Base-by-base conservation (phyloP, 352 stramenopile species). In the Pythium pyrilobum region DNA sequence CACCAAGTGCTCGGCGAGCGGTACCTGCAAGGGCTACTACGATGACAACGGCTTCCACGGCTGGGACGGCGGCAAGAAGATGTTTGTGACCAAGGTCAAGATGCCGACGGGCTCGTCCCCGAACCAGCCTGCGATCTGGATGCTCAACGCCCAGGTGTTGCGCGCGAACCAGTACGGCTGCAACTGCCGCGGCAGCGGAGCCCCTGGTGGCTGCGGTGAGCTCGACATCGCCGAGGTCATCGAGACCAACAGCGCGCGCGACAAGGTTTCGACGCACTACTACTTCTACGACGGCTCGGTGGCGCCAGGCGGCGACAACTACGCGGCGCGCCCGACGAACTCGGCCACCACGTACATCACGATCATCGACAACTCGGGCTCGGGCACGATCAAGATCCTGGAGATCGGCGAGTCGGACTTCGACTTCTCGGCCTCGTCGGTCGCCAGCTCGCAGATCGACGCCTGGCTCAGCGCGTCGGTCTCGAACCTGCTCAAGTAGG, bases 161-260 rank as follows among this genome's bases (percentile, higher is more conserved):
- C 76, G 72, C 40, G 69, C 72, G 5, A 77, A 70, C 61, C 79
- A 89, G 64, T 89, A 89, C 57, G 64, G 69, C 36, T 87, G 79
- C 71, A 89, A 88, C 62, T 90, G 79, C 69, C 79, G 79, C 42
- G 71, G 74, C 41, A 70, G 64, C 10, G 74, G 74, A 0, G 52
- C 59, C 3, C 62, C 67, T 13, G 79, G 79, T 39, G 79, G 77
- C 56, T 90, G 79, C 42, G 79, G 79, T 46, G 79, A 90, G 37
- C 70, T 89, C 18, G 78, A 87, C 48, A 73, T 87, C 20, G 78
- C 78, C 32, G 78, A 89, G 52, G 78, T 85, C 12, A 85, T 89
- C 25, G 71, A 83, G 59, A 84, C 73, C 29, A 83, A 81, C 69
- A 59, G 60, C 15, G 56, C 49, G 10, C 48, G 74, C 43, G 69